Conservation (phyloP, 768 basidiomycete genomes). For the Lepiota venenata region DNA sequence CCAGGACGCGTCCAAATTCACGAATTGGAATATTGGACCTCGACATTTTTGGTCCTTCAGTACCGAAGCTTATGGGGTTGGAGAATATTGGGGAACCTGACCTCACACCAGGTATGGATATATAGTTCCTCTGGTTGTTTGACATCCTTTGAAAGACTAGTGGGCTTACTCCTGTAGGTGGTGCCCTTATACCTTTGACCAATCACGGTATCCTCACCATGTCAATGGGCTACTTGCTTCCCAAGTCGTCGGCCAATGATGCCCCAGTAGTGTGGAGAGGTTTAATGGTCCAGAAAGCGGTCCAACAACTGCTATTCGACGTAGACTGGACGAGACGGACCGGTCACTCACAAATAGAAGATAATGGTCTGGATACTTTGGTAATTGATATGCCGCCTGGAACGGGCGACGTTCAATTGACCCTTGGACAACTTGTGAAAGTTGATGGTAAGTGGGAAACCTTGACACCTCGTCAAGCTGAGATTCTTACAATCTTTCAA, state of each 20-base stretch:
- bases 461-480: background rate
- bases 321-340: constrained; percentile 69
- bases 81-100: constrained; percentile 74
- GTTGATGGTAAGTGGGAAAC: constrained; percentile 65
- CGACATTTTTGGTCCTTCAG: constrained; percentile 93
- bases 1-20: constrained; percentile 41
- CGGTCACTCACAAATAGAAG: constrained; percentile 26
- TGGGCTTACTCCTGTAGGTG: constrained; percentile 39
- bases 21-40: constrained; percentile 89
- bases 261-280: constrained; percentile 92
- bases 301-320: constrained; percentile 93
- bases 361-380: constrained; percentile 70
- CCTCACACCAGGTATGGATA: constrained; percentile 59
- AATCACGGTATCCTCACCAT: constrained; percentile 92
- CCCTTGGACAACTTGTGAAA: constrained; percentile 80
- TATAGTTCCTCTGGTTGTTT: background rate
- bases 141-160: background rate
- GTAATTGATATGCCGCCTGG: constrained; percentile 97
- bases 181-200: constrained; percentile 74
- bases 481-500: constrained; percentile 26
- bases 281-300: constrained; percentile 97
- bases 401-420: constrained; percentile 93
- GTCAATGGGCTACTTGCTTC: constrained; percentile 96
- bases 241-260: constrained; percentile 39
- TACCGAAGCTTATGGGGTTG: constrained; percentile 92